Conservation (phyloP, 116 monocot species). For the Cymodocea nodosa region DNA sequence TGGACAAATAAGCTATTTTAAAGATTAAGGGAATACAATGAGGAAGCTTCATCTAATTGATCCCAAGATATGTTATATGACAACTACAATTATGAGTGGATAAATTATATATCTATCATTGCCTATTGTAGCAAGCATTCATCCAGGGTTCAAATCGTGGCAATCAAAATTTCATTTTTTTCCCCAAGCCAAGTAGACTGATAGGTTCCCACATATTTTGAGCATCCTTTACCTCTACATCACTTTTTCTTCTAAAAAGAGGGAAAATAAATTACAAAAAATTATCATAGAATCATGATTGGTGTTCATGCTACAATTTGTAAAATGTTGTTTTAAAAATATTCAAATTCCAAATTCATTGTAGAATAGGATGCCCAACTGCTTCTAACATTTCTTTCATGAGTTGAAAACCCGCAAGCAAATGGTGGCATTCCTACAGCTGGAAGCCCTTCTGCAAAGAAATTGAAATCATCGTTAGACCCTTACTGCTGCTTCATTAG, state of each 20-base stretch:
- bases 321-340: not conserved
- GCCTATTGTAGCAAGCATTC: too few species aligned
- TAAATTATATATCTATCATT: too few species aligned
- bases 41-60: too few species aligned
- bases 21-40: not conserved
- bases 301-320: not conserved
- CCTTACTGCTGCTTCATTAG: not conserved
- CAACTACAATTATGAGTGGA: too few species aligned
- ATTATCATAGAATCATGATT: not conserved
- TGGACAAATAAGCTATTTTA: not conserved
- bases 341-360: not conserved
- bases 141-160: too few species aligned
- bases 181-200: too few species aligned
- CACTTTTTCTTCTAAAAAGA: too few species aligned
- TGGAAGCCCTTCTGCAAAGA: slow-evolving; percentile 87
- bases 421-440: slow-evolving; percentile 94
- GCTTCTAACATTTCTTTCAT: slow-evolving; percentile 79
- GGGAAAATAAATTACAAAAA: not conserved
- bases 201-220: too few species aligned
- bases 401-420: slow-evolving; percentile 91
- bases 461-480: not conserved
- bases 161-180: too few species aligned
- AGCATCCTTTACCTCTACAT: too few species aligned
- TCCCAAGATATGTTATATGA: too few species aligned
- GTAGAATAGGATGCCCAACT: not conserved